Percentiles rank a stretch among this genome's conserved stretches.
These are phyloP conservation scores for Boletellus ananiceps DNA, from an alignment of 768 basidiomycete species.

Conservation along the genomic window DNA sequence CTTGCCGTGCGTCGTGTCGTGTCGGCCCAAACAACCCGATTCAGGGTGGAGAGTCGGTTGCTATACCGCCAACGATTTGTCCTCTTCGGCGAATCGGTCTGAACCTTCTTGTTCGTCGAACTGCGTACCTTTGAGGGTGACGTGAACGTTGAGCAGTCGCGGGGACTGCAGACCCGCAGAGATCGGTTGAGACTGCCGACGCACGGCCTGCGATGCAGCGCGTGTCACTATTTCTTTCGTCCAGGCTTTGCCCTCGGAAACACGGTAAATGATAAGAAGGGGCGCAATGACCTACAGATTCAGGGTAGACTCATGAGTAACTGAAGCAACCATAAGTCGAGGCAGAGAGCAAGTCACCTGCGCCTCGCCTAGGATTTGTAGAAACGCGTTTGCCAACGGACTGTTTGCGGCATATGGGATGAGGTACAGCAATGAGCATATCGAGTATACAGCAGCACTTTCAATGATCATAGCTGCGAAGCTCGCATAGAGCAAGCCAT, in stretches of 20 bases:
- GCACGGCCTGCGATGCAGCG: constrained; percentile 8
- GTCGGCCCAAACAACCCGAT: neutral
- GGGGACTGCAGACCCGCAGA: neutral
- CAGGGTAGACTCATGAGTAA: neutral
- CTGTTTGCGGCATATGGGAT: constrained; percentile 23
- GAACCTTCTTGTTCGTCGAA: constrained; percentile 4
- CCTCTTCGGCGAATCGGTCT: constrained; percentile 5
- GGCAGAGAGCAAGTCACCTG: constrained; percentile 17
- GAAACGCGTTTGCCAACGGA: constrained; percentile 25
- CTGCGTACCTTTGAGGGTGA: constrained; percentile 10
- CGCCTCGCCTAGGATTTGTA: constrained; percentile 29
- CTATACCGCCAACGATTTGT: constrained; percentile 7
- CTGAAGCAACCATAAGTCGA: neutral
- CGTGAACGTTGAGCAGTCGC: constrained; percentile 10
- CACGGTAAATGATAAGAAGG: constrained; percentile 45
- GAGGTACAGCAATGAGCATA: constrained; percentile 31
- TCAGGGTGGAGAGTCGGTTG: neutral
- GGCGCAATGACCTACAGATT: constrained; percentile 40
- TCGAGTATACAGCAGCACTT: constrained; percentile 32
- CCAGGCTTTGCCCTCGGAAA: constrained; percentile 45
- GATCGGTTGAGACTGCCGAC: constrained; percentile 6
- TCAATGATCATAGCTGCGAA: constrained; percentile 34
- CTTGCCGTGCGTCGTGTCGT: neutral
- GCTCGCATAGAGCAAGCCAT: constrained; percentile 27
- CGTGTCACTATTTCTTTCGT: constrained; percentile 17